Evolutionary conservation across 495 filamentous ascomycete genomes (phyloP).

Genomic region (Podospora anserina): DNA sequence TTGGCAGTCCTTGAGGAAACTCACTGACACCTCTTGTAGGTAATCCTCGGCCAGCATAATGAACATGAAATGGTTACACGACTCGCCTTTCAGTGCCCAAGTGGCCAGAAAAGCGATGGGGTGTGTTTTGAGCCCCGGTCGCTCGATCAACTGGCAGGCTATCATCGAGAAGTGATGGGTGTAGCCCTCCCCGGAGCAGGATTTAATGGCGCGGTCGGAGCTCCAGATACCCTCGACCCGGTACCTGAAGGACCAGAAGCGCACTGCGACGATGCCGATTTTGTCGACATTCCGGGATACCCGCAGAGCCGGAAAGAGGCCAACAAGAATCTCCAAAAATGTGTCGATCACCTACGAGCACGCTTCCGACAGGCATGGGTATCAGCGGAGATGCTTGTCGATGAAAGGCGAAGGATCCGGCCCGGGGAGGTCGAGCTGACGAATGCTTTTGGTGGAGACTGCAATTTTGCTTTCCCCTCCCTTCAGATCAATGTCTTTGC

Average conservation of each 20-base stretch:
- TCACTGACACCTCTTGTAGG: background rate
- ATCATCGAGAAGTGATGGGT: constrained; percentile 24
- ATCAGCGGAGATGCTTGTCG: constrained; percentile 15
- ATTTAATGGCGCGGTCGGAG: constrained; percentile 31
- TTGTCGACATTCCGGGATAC: constrained; percentile 29
- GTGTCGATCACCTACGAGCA: constrained; percentile 29
- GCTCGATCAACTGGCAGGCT: constrained; percentile 31
- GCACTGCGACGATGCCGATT: constrained; percentile 33
- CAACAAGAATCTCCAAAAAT: constrained; percentile 24
- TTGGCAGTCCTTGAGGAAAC: background rate
- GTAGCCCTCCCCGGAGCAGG: constrained; percentile 24
- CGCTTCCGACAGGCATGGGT: constrained; percentile 27
- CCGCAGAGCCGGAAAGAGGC: constrained; percentile 24
- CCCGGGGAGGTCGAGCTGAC: constrained; percentile 22
- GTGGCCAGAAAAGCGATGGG: constrained; percentile 26
- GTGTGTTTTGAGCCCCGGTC: constrained; percentile 30
- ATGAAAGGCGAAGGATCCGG: constrained; percentile 20
- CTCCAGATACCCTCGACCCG: constrained; percentile 31
- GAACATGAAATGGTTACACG: constrained; percentile 35
- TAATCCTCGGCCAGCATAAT: constrained; percentile 28
- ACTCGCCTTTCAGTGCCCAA: constrained; percentile 29
- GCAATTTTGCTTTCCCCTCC: constrained; percentile 24
- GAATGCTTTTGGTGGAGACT: constrained; percentile 22
- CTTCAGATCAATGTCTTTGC: constrained; percentile 21
- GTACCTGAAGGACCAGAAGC: constrained; percentile 31